Base-by-base conservation (phyloP, 106 monocot genomes). In the Alisma plantagoaquatica region DNA sequence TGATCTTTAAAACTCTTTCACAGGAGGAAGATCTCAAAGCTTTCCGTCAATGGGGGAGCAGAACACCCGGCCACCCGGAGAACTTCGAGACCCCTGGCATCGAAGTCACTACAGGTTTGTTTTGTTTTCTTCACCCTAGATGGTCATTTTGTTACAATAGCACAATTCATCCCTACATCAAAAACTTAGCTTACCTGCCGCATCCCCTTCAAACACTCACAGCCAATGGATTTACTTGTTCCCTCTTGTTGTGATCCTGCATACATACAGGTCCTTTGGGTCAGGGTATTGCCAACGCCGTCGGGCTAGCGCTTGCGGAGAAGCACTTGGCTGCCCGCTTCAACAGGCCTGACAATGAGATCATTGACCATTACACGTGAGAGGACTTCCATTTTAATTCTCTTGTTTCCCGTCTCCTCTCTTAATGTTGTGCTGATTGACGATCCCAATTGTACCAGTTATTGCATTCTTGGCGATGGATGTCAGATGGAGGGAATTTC, bases 21-120 rank as follows among this genome's bases (percentile, higher is more conserved):
- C 59, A 87, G 92, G 79, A 77, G 49, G 79, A 87, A 56, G 92
- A 93, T 60, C 49, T 93, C 73, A 83, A 73, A 60, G 16, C 41
- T 52, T 93, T 93, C 77, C 66, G 92, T 23, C 92, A 93, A 54
- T 93, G 92, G 92, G 80, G 75, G 72, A 93, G 92, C 65, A 77
- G 41, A 59, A 87, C 92, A 60, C 92, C 92, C 46, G 92, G 92
- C 23, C 92, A 93, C 65, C 92, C 92, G 22, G 92, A 93, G 79
- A 93, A 93, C 46, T 93, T 93, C 32, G 92, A 93, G 56, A 93
- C 92, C 0, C 78, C 79, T 23, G 92, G 92, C 10, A 18, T 87
- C 49, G 92, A 93, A 87, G 92, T 93, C 57, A 93, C 93, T 16
- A 94, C 93, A 38, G 93, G 93, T 94, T 53, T 62, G 48, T 38